Evolutionary conservation across 352 stramenopile species (phyloP).

Genomic region (Globisporangium camurandrum): DNA sequence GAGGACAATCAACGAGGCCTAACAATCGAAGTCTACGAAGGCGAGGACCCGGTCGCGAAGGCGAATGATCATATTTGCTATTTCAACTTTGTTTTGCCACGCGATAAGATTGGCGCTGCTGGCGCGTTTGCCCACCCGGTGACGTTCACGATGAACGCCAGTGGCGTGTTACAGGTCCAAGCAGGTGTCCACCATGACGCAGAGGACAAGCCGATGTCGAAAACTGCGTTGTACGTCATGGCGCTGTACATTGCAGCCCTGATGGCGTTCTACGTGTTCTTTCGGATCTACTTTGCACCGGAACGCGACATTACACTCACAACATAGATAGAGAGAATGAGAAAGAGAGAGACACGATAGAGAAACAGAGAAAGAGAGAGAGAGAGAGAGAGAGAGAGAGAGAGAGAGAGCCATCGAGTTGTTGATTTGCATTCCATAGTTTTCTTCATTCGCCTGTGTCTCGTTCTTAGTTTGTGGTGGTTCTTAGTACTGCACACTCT

Average conservation of each 20-base stretch:
- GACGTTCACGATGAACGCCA: slow-evolving; percentile 85
- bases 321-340: no score
- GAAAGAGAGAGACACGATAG: no score
- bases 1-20: slow-evolving; percentile 66
- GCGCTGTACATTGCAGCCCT: slow-evolving; percentile 30
- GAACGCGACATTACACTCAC: slow-evolving; percentile 35
- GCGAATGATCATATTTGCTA: slow-evolving; percentile 83
- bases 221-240: slow-evolving; percentile 32
- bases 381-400: no score
- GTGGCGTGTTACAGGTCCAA: slow-evolving; percentile 77
- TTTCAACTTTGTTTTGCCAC: slow-evolving; percentile 78
- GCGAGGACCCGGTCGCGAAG: slow-evolving; percentile 61
- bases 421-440: no score
- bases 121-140: slow-evolving; percentile 73
- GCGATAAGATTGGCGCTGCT: slow-evolving; percentile 59
- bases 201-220: slow-evolving; percentile 72
- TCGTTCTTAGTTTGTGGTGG: no score
- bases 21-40: slow-evolving; percentile 79
- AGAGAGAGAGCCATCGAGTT: no score
- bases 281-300: slow-evolving; percentile 56
- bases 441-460: no score
- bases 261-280: slow-evolving; percentile 54
- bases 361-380: no score
- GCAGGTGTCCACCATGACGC: slow-evolving; percentile 72
- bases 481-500: no score